Percentiles rank a stretch among this genome's conserved stretches.
Evolutionary conservation across 768 basidiomycete species (phyloP).

Genomic region (Leucosporidium scottii): DNA sequence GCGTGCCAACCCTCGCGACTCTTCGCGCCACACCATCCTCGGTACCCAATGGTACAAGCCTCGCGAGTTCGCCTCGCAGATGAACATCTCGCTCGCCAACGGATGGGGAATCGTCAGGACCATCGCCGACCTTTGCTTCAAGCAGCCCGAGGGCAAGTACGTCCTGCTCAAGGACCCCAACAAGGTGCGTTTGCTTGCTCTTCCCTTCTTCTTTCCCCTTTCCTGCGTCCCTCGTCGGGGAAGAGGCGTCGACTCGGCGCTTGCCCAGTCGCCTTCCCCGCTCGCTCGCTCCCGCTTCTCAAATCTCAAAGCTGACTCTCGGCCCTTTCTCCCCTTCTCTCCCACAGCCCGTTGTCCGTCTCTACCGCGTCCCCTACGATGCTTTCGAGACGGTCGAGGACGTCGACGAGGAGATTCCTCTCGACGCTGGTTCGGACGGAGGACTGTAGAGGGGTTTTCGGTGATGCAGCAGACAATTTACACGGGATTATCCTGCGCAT

Average conservation of each 20-base stretch:
- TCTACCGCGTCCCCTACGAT: slow-evolving; percentile 83
- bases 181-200: slow-evolving; percentile 44
- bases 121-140: slow-evolving; percentile 87
- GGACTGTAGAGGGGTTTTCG: background rate
- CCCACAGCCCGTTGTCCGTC: slow-evolving; percentile 75
- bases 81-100: slow-evolving; percentile 88
- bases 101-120: slow-evolving; percentile 99
- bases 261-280: background rate
- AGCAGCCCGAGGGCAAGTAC: slow-evolving; percentile 97
- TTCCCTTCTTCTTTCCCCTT: background rate
- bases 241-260: no score
- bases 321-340: background rate
- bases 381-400: slow-evolving; percentile 81
- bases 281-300: background rate
- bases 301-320: background rate
- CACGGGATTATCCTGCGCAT: no score
- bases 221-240: background rate
- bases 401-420: slow-evolving; percentile 43
- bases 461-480: background rate
- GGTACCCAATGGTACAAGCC: slow-evolving; percentile 93
- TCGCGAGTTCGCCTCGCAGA: slow-evolving; percentile 84
- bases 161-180: slow-evolving; percentile 96
- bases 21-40: slow-evolving; percentile 88
- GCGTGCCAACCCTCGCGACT: slow-evolving; percentile 85
- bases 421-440: slow-evolving; percentile 2